Percentiles rank a stretch among this genome's conserved stretches.
phyloP scores from a whole-genome alignment of 2,329 filamentous ascomycete genomes.

The Colletotrichum australisinense region DNA sequence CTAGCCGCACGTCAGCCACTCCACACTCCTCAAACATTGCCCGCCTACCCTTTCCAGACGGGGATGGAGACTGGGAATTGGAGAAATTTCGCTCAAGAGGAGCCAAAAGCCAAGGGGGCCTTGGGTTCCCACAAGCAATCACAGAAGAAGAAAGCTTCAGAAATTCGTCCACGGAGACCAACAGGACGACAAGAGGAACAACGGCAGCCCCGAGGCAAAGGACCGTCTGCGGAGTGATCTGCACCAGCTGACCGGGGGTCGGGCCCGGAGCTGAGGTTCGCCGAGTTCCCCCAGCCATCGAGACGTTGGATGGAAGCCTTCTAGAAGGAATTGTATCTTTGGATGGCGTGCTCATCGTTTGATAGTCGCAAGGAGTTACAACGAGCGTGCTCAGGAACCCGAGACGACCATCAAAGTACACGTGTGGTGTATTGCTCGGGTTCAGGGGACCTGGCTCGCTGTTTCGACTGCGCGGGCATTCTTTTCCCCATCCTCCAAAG shows the following conservation, averaged over 20 bases:
- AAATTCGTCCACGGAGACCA: neutral
- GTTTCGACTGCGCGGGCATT: constrained; percentile 12
- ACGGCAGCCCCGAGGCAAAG: constrained; percentile 29
- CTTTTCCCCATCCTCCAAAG: neutral
- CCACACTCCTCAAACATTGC: constrained; percentile 29
- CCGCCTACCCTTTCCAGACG: constrained; percentile 22
- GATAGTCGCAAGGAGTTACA: constrained; percentile 8
- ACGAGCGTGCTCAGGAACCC: neutral
- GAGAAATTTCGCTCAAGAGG: neutral
- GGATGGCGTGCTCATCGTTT: constrained; percentile 21
- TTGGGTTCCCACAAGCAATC: constrained; percentile 8
- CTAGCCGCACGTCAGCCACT: constrained; percentile 9
- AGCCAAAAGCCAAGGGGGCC: neutral
- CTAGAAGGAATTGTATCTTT: constrained; percentile 24
- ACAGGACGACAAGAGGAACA: neutral
- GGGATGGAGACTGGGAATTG: neutral
- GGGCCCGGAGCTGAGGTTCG: constrained; percentile 22
- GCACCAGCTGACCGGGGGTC: constrained; percentile 24
- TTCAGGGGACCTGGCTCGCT: neutral
- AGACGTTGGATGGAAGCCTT: constrained; percentile 18
- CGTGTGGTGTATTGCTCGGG: neutral
- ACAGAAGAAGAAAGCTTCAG: neutral
- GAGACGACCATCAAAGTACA: constrained; percentile 6
- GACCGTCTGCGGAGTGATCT: constrained; percentile 33
- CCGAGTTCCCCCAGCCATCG: neutral